A percentile compares a stretch with the other conserved stretches of the same genome.
Conservation (phyloP, 208 protist genomes). For the Blastocrithidia nonstop region DNA sequence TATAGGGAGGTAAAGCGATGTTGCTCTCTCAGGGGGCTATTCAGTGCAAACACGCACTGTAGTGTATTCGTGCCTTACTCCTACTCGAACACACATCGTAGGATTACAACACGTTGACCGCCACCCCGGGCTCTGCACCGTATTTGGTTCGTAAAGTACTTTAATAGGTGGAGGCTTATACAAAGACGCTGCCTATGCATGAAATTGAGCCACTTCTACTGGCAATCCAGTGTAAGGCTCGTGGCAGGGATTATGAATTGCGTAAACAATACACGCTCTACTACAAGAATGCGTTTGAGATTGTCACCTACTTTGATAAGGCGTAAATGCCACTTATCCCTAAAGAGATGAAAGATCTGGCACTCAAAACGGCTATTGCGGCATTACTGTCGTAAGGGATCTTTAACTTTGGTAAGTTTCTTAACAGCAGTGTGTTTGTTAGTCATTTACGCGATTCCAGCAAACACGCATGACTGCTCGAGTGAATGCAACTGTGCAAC, state of each 20-base stretch:
- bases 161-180: conserved; percentile 46
- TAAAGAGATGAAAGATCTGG: conserved; percentile 36
- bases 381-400: conserved; percentile 70
- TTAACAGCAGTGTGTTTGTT: conserved; percentile 49
- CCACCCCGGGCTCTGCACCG: conserved; percentile 22
- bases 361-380: conserved; percentile 54
- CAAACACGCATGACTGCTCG: conserved; percentile 42
- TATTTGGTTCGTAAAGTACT: conserved; percentile 60
- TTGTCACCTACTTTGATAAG: conserved; percentile 52
- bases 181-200: conserved; percentile 60
- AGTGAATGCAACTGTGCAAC: conserved; percentile 63
- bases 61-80: conserved; percentile 75
- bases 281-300: conserved; percentile 77
- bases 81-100: conserved; percentile 29
- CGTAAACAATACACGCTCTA: conserved; percentile 59
- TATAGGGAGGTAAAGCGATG: conserved; percentile 37
- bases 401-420: conserved; percentile 79
- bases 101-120: conserved; percentile 10
- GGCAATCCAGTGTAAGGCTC: conserved; percentile 45
- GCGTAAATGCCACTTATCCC: conserved; percentile 56
- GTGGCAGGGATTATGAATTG: conserved; percentile 79
- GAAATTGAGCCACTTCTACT: conserved; percentile 74
- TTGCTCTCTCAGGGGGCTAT: conserved; percentile 21
- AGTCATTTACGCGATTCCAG: conserved; percentile 11
- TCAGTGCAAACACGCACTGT: conserved; percentile 39